Evolutionary conservation across 192 early-diverging fungal species (phyloP).

Genomic region (Chytriomyces confervae): DNA sequence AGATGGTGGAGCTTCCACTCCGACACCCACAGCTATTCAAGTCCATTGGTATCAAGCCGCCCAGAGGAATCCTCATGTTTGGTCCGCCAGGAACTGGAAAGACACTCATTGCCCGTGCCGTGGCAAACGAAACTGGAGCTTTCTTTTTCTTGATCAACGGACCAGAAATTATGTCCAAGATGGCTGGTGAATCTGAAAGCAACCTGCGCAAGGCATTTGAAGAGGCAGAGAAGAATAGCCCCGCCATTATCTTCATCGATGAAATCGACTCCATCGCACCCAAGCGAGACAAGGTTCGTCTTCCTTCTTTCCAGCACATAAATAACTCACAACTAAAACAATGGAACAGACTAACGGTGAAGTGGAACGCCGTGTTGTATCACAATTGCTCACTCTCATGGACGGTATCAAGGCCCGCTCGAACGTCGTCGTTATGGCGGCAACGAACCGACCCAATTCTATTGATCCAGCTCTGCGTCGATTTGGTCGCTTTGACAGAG

Average conservation of each 20-base stretch:
- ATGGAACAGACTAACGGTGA: slow-evolving; percentile 84
- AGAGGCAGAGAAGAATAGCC: slow-evolving; percentile 97
- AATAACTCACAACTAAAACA: background rate
- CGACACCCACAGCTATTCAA: slow-evolving; percentile 99
- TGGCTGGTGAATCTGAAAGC: slow-evolving; percentile 98
- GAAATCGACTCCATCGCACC: slow-evolving; percentile 99
- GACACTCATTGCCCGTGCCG: slow-evolving; percentile 97
- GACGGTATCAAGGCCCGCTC: slow-evolving; percentile 96
- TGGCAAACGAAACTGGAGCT: slow-evolving; percentile 98
- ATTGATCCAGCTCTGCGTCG: slow-evolving; percentile 98
- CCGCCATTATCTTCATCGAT: slow-evolving; percentile 98
- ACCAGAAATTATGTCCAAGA: slow-evolving; percentile 99
- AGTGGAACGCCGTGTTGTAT: slow-evolving; percentile 98
- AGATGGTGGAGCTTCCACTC: slow-evolving; percentile 95
- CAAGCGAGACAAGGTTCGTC: slow-evolving; percentile 88
- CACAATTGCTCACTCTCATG: slow-evolving; percentile 97
- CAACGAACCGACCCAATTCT: slow-evolving; percentile 98
- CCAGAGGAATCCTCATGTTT: slow-evolving; percentile 94
- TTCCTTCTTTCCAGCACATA: background rate
- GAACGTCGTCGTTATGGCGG: slow-evolving; percentile 98
- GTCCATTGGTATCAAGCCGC: slow-evolving; percentile 98
- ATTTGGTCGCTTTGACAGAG: slow-evolving; percentile 99
- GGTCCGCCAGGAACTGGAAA: slow-evolving; percentile 99
- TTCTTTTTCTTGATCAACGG: slow-evolving; percentile 99
- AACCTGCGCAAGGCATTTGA: slow-evolving; percentile 99